These are phyloP conservation scores for Rhizoctonia solani DNA, from an alignment of 1,284 basidiomycete species.

Conservation along the genomic window DNA sequence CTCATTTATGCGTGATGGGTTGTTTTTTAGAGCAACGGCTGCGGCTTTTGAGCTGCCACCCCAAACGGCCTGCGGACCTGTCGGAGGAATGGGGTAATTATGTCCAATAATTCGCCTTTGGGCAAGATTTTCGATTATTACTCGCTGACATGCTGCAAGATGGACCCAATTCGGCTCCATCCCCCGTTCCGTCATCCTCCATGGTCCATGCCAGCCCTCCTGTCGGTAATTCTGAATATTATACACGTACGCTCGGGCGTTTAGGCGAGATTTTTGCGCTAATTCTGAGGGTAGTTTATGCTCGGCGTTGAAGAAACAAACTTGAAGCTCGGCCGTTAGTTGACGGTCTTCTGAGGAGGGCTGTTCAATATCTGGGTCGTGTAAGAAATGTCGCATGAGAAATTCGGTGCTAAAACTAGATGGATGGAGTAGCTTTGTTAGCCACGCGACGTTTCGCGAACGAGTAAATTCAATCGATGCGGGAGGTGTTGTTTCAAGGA, in stretches of 20 bases:
- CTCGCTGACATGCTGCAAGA: slow-evolving; percentile 34
- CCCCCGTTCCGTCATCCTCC: neutral
- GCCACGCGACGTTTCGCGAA: slow-evolving; percentile 6
- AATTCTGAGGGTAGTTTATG: neutral
- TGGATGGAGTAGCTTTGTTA: slow-evolving; percentile 22
- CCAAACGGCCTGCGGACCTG: slow-evolving; percentile 16
- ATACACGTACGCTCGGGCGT: slow-evolving; percentile 37
- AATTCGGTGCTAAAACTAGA: slow-evolving; percentile 5
- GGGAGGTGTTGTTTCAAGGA: slow-evolving; percentile 12
- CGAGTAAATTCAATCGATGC: neutral
- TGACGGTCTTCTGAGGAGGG: neutral
- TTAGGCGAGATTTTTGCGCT: slow-evolving; percentile 12
- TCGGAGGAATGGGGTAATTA: slow-evolving; percentile 4
- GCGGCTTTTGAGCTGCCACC: neutral
- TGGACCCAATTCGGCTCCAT: slow-evolving; percentile 36
- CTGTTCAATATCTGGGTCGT: slow-evolving; percentile 4
- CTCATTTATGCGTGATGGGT: slow-evolving; percentile 20
- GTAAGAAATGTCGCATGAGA: slow-evolving; percentile 14
- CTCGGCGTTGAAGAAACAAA: slow-evolving; percentile 7
- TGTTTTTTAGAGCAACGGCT: slow-evolving; percentile 6
- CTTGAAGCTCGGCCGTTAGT: slow-evolving; percentile 14
- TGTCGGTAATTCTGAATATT: slow-evolving; percentile 35
- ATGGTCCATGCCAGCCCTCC: slow-evolving; percentile 33
- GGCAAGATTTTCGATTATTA: slow-evolving; percentile 26
- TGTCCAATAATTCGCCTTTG: slow-evolving; percentile 4